Base-by-base conservation (phyloP, 768 basidiomycete genomes). In the Kockovaella imperatae region DNA sequence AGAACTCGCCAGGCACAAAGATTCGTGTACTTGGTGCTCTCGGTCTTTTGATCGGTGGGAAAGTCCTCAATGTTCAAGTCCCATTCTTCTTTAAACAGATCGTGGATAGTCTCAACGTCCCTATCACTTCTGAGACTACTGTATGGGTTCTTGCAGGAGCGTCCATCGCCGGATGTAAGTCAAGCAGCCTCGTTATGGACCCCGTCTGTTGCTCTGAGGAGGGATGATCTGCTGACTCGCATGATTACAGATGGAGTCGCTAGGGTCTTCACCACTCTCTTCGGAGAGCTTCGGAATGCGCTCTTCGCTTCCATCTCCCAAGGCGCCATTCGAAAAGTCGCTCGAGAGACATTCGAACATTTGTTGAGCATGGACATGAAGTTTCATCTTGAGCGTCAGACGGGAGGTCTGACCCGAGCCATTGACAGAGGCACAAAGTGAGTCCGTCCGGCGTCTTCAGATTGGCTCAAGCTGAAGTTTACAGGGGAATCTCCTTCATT, bases 381-480 rank as follows among this genome's bases (percentile, higher is more conserved):
- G 42, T 99, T 97, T 72, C 95, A 99, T 63, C 77, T 97, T 25
- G 81, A 83, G 15, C 74, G 93, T 29, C 93, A 97, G 65, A 99
- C 95, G 0, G 95, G 95, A 23, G 95, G 95, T 1, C 76, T 99
- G 36, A 96, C 90, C 2, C 76, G 95, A 35, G 95, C 95, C 4
- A 97, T 99, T 56, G 95, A 99, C 68, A 79, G 95, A 13, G 95
- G 95, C 26, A 96, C 95, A 26, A 99, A 97, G 89, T 95, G 58
- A 60, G 78, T 67, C 10, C 14, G 15, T 20, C 18, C 8, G 20
- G 17, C 2, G 5, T 31, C 40, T 23, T 31, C 21, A 23, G 31
- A 24, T 20, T 14, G 15, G 14, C 15, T 31, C 40, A 38, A 47
- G 39, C 49, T 57, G 21, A 26, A 18, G 15, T 1, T 20, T 34